phyloP scores from a whole-genome alignment of 2,329 filamentous ascomycete genomes.

The Aciculosporium take region DNA sequence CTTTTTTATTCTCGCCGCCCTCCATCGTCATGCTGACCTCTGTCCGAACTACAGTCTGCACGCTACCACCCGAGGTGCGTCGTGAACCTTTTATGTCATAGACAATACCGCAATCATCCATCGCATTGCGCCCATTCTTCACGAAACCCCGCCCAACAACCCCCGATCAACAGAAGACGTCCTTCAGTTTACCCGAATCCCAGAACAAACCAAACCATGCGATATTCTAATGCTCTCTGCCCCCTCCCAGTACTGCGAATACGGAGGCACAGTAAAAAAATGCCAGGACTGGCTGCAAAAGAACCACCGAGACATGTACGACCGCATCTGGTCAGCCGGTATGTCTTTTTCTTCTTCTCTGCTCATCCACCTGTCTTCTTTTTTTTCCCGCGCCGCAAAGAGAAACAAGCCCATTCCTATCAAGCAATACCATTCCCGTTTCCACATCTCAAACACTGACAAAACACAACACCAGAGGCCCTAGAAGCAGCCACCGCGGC shows the following conservation, averaged over 20 bases:
- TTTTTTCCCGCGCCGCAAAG: background rate
- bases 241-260: slow-evolving; percentile 76
- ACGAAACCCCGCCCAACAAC: too few species aligned
- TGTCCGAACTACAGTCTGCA: slow-evolving; percentile 39
- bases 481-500: slow-evolving; percentile 72
- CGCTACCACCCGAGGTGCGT: slow-evolving; percentile 49
- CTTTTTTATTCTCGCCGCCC: background rate
- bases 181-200: too few species aligned
- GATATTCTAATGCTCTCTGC: background rate
- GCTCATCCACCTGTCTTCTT: background rate
- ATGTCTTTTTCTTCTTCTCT: too few species aligned
- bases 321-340: slow-evolving; percentile 77
- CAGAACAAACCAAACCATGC: background rate
- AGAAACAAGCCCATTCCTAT: too few species aligned
- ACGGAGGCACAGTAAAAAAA: slow-evolving; percentile 90
- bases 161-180: too few species aligned
- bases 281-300: slow-evolving; percentile 90
- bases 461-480: slow-evolving; percentile 47
- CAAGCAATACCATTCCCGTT: too few species aligned
- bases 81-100: too few species aligned
- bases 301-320: slow-evolving; percentile 59
- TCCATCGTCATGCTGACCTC: slow-evolving; percentile 4
- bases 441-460: too few species aligned
- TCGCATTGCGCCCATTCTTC: too few species aligned
- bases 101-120: background rate